Conservation (phyloP, 495 filamentous ascomycete species). For the Glarea lozoyensis region DNA sequence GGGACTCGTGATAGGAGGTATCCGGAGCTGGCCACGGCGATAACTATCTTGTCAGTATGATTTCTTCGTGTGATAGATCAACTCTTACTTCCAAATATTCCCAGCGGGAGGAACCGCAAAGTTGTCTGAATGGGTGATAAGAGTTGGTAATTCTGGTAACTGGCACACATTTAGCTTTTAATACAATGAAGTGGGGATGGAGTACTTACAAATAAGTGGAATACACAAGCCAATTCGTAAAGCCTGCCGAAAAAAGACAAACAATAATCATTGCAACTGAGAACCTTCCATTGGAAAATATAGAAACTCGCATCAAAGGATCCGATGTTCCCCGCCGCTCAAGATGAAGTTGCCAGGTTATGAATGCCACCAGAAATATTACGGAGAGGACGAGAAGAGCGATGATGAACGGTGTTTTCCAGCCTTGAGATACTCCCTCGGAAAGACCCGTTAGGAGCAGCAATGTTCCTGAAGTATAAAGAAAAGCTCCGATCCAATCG, state of each 20-base stretch:
- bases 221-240: constrained; percentile 51
- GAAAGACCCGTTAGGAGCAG: constrained; percentile 54
- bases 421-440: constrained; percentile 57
- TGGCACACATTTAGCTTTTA: not conserved
- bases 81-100: constrained; percentile 32
- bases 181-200: not conserved
- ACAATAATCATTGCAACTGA: constrained; percentile 52
- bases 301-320: constrained; percentile 52
- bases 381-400: constrained; percentile 54
- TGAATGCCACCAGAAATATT: constrained; percentile 47
- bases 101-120: constrained; percentile 52
- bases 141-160: constrained; percentile 50
- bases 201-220: constrained; percentile 43
- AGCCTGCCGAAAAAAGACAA: constrained; percentile 48
- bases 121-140: constrained; percentile 46
- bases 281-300: constrained; percentile 43
- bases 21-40: constrained; percentile 35
- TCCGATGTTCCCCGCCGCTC: constrained; percentile 30
- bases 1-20: constrained; percentile 44
- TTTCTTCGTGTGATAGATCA: not conserved
- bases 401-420: constrained; percentile 57
- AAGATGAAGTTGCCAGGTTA: constrained; percentile 55
- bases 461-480: constrained; percentile 55
- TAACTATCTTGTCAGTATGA: not conserved
- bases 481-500: constrained; percentile 55